Base-by-base conservation (phyloP, 148 eudicot genomes). In the Arctostaphylos glauca region DNA sequence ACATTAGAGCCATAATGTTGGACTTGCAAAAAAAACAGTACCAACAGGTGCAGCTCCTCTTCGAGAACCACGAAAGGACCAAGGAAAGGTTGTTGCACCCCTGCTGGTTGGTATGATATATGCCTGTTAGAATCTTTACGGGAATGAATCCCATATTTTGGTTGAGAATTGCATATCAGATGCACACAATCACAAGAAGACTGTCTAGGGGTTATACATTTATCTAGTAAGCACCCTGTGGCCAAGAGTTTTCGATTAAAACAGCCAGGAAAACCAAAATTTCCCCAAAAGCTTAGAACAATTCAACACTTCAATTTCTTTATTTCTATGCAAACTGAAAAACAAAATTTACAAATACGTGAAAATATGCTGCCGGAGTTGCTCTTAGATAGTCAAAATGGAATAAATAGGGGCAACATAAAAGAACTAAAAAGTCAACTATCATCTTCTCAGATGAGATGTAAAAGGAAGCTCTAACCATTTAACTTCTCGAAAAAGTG, bases 261-360 rank as follows among this genome's bases (percentile, higher is more conserved):
- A 71, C 47, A 71, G n/a, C 50, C 53, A 50, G 59, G 53, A 49
- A 56, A 49, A 50, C 44, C 25, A 55, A 64, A 83, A 66, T 54
- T 83, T 77, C 76, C 54, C 2, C 25, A 43, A 44, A 73, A 18
- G 50, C 76, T 43, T 46, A 73, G 50, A 73, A 14, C 55, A 16
- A 14, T 83, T 75, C 46, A 23, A 62, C 54, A 48, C 67, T 23
- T 64, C 14, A 38, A n/a, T 6, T 60, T 56, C 53, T 77, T 83
- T 77, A 77, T 77, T 77, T 21, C 67, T 66, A 77, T 52, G 81
- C 81, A 77, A 77, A 83, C 2, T 14, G 2, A 74, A 50, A 31
- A 48, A 9, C 8, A 64, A 12, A 75, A 38, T 31, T 41, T 66
- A 77, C 53, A 66, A 76, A 14, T 12, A 44, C 49, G 21, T 70